Evolutionary conservation across 2,329 filamentous ascomycete genomes (phyloP).

Genomic region (Tolypocladium tropicale): DNA sequence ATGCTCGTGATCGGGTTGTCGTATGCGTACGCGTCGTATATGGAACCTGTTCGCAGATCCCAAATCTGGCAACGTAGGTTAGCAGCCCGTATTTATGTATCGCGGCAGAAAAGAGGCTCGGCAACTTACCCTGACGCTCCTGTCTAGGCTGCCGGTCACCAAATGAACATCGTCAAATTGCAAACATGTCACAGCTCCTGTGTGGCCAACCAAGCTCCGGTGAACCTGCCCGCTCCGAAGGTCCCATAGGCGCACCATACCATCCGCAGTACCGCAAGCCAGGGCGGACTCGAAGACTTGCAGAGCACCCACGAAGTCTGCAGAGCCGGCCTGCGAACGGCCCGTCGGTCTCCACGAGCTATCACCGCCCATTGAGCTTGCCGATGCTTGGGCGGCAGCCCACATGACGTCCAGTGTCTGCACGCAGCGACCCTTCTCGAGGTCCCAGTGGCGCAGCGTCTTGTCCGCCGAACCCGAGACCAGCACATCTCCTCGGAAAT

Average conservation of each 20-base stretch:
- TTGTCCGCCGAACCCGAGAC: slow-evolving; percentile 97
- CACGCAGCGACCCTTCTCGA: slow-evolving; percentile 92
- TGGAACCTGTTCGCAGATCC: slow-evolving; percentile 93
- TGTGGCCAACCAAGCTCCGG: slow-evolving; percentile 88
- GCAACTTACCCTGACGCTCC: slow-evolving; percentile 78
- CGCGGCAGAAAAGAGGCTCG: not conserved
- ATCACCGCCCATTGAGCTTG: slow-evolving; percentile 52
- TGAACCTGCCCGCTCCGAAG: slow-evolving; percentile 94
- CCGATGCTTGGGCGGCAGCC: slow-evolving; percentile 85
- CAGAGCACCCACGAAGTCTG: slow-evolving; percentile 88
- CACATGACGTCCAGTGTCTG: slow-evolving; percentile 97
- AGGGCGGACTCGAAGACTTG: slow-evolving; percentile 95
- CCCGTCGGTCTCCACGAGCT: slow-evolving; percentile 63
- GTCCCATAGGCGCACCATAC: slow-evolving; percentile 96
- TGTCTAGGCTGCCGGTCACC: slow-evolving; percentile 84
- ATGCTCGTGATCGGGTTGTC: slow-evolving; percentile 86
- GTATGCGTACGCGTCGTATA: slow-evolving; percentile 93
- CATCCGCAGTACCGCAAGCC: slow-evolving; percentile 92
- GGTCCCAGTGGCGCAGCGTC: slow-evolving; percentile 93
- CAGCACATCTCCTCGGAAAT: slow-evolving; percentile 80
- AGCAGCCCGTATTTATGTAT: not conserved
- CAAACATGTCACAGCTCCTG: slow-evolving; percentile 83
- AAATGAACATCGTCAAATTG: slow-evolving; percentile 96
- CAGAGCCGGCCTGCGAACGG: slow-evolving; percentile 50
- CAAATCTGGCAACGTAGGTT: slow-evolving; percentile 59